Evolutionary conservation across 495 filamentous ascomycete genomes (phyloP).

Genomic region (Viridothelium virens): DNA sequence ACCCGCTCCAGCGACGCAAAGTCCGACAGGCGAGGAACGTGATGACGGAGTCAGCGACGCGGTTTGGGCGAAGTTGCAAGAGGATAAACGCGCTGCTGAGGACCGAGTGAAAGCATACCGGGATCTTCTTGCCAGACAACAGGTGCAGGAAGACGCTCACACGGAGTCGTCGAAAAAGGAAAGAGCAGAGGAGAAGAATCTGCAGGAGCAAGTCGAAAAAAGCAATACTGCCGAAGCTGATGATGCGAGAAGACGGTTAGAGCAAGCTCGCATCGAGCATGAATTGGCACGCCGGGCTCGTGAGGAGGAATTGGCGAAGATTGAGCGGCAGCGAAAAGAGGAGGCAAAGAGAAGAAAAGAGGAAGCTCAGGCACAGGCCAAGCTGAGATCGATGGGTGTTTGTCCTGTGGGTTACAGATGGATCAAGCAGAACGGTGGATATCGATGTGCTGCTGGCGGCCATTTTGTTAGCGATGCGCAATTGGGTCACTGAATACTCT

Average conservation of each 20-base stretch:
- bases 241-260: constrained; percentile 16
- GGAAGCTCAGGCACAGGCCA: constrained; percentile 25
- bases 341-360: constrained; percentile 28
- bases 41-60: constrained; percentile 21
- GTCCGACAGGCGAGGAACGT: constrained; percentile 1
- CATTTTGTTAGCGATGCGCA: constrained; percentile 39
- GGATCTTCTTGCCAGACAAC: background rate
- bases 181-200: constrained; percentile 12
- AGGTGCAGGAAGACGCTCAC: background rate
- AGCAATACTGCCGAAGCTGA: constrained; percentile 13
- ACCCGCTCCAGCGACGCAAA: background rate
- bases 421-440: constrained; percentile 33
- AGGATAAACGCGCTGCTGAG: constrained; percentile 15
- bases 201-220: constrained; percentile 14
- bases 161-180: background rate
- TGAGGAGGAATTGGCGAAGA: constrained; percentile 34
- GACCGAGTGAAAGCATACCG: constrained; percentile 7
- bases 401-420: constrained; percentile 33
- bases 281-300: constrained; percentile 29
- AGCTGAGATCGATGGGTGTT: constrained; percentile 31
- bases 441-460: constrained; percentile 49
- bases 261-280: constrained; percentile 14
- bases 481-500: background rate
- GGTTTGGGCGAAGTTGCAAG: constrained; percentile 21
- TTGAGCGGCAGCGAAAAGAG: constrained; percentile 31